Evolutionary conservation across 164 flowering plant species (phyloP).

Genomic region (Annona squamosa): DNA sequence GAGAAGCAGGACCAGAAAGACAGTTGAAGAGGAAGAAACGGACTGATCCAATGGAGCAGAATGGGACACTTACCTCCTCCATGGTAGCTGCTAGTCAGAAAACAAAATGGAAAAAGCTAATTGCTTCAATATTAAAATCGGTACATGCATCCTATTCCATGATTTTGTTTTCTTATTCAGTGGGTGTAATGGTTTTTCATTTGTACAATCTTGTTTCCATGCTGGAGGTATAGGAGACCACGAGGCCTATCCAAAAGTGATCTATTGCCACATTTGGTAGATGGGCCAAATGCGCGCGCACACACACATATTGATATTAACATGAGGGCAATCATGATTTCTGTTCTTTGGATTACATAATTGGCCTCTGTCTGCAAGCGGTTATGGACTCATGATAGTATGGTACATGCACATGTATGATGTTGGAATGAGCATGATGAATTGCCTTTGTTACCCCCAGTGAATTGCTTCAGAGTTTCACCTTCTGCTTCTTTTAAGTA

Average conservation of each 20-base stretch:
- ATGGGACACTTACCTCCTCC: constrained; percentile 7
- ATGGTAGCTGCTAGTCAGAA: constrained; percentile 26
- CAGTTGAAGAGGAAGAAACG: constrained; percentile 24
- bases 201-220: no score
- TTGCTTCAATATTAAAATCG: constrained; percentile 54
- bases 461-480: neutral
- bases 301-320: no score
- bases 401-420: neutral
- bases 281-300: no score
- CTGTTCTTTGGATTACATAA: neutral
- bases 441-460: neutral
- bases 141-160: constrained; percentile 29
- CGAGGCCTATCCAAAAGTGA: neutral
- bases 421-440: neutral
- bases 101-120: constrained; percentile 86
- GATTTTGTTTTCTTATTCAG: constrained; percentile 1
- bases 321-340: no score
- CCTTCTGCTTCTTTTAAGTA: neutral
- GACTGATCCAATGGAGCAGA: neutral
- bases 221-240: neutral
- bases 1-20: constrained; percentile 17
- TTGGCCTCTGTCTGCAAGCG: neutral
- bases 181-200: no score
- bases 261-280: neutral
- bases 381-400: no score